phyloP scores from a whole-genome alignment of 2,329 filamentous ascomycete species.

The Penicillium sp. region DNA sequence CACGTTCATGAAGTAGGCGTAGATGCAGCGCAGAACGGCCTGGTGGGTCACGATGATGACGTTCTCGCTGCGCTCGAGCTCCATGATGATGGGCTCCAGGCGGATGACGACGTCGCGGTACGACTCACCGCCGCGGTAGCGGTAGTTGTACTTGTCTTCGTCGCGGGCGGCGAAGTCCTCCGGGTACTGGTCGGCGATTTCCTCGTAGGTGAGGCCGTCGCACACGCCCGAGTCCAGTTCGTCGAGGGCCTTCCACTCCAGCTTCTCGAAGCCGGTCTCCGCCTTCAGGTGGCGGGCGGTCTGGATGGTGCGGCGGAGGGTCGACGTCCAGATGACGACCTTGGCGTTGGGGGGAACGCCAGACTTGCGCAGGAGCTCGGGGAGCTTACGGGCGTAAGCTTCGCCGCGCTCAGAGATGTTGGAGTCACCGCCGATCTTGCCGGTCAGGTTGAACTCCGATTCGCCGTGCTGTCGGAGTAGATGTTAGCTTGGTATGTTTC shows the following conservation, averaged over 20 bases:
- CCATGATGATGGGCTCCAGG: constrained; percentile 99
- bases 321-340: constrained; percentile 75
- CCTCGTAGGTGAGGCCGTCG: constrained; percentile 92
- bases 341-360: constrained; percentile 70
- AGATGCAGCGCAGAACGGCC: constrained; percentile 94
- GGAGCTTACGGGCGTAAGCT: constrained; percentile 81
- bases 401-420: constrained; percentile 83
- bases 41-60: constrained; percentile 98
- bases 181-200: constrained; percentile 87
- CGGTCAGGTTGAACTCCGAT: constrained; percentile 85
- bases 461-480: constrained; percentile 73
- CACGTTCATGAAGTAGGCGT: constrained; percentile 98
- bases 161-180: constrained; percentile 95
- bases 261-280: constrained; percentile 75
- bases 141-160: constrained; percentile 99
- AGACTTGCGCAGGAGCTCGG: constrained; percentile 79
- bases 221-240: constrained; percentile 96
- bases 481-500: background rate
- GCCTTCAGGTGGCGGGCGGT: constrained; percentile 80
- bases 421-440: constrained; percentile 91
- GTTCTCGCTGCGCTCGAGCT: constrained; percentile 92
- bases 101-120: constrained; percentile 97
- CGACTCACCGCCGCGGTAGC: constrained; percentile 93
- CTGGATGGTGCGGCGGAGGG: constrained; percentile 81
- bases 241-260: constrained; percentile 98